Evolutionary conservation across 73 alveolate genomes (phyloP), one percentile per base, ranked within the genome.

Genomic region (Paramecium tetraurelia): DNA sequence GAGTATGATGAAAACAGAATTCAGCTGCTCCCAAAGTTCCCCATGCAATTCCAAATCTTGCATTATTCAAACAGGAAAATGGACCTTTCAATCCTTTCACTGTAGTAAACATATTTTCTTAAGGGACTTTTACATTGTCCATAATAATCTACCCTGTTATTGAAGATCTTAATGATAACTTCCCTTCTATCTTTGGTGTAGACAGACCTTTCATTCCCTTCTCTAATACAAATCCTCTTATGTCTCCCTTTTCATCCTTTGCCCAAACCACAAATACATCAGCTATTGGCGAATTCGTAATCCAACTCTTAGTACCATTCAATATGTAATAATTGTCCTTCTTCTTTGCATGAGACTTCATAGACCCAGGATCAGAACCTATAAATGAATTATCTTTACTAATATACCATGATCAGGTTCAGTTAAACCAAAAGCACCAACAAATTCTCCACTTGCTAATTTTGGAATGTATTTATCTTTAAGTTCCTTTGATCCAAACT

Each of bases 11-110:
- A 96, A 94, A 96, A 92, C 99, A 97, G 58, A 71, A 94, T 90
- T 96, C 98, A 10, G 99, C 99, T 14, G 99, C 99, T 11, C 99
- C 99, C 75, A 96, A 75, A 16, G 98, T 92, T 24, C 99, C 99
- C 99, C 99, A 97, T 29, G 99, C 95, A 46, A 97, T 97, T n/a
- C 99, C 99, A 76, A 96, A 96, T 93, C 98, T 93, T 3, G 99
- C 99, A 40, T 96, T 92, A 85, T 97, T 97, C 20, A 97, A 90
- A 85, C 99, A 97, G 14, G 99, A 94, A 96, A 97, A 96, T 16
- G 99, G 99, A 57, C 99, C 99, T 59, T 96, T 94, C 94, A 97
- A 80, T 33, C 99, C 98, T 59, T 85, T 93, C 9, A 93, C 96
- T 11, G 87, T 27, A 20, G 95, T 53, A 44, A 97, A 96, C 84